A percentile compares a stretch with the other conserved stretches of the same genome.
Evolutionary conservation across 768 basidiomycete genomes (phyloP).

Genomic region (Lanmaoa pseudosensibilis): DNA sequence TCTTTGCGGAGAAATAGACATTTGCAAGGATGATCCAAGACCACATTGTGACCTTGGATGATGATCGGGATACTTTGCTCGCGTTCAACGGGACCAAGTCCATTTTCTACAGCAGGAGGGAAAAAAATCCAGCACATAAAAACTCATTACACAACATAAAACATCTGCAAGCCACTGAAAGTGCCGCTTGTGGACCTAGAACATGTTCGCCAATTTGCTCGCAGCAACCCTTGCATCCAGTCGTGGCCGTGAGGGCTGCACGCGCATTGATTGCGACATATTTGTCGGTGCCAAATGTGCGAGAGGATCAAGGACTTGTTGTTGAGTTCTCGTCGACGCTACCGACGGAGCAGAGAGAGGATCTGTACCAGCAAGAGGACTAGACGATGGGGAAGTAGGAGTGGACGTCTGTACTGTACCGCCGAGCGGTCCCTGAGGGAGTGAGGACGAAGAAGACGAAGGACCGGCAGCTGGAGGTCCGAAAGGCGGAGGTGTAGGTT

Average conservation of each 20-base stretch:
- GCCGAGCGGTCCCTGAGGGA: slow-evolving; percentile 22
- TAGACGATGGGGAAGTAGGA: slow-evolving; percentile 5
- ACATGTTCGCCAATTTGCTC: slow-evolving; percentile 89
- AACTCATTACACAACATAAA: slow-evolving; percentile 3
- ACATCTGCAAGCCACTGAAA: background rate
- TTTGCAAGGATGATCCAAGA: background rate
- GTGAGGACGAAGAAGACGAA: slow-evolving; percentile 37
- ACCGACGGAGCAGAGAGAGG: slow-evolving; percentile 13
- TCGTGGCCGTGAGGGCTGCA: slow-evolving; percentile 68
- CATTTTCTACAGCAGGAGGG: slow-evolving; percentile 2
- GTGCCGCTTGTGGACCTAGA: slow-evolving; percentile 40
- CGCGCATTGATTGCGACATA: slow-evolving; percentile 73
- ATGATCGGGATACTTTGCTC: background rate
- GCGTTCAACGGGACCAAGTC: slow-evolving; percentile 4
- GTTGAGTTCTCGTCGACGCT: slow-evolving; percentile 23
- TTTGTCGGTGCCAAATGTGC: slow-evolving; percentile 57
- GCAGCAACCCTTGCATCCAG: slow-evolving; percentile 86
- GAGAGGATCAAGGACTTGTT: slow-evolving; percentile 56
- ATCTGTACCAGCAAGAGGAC: slow-evolving; percentile 18
- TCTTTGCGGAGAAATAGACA: no score
- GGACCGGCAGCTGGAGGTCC: slow-evolving; percentile 36
- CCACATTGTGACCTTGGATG: background rate
- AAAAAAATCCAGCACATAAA: slow-evolving; percentile 23
- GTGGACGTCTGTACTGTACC: slow-evolving; percentile 8
- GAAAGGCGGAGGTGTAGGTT: slow-evolving; percentile 42